These are phyloP conservation scores for bread wheat (Triticum aestivum) DNA, from an alignment of 176 grass and related monocot species.

Conservation along the genomic window IWGSC_CS_RefSeq_v2.1 NC_057806.1:4993057-4993556, in stretches of 20 bases:
- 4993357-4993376: conserved; percentile 21
- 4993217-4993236: conserved; percentile 32
- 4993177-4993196: conserved; percentile 72
- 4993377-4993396: conserved; percentile 14
- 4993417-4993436: conserved; percentile 25
- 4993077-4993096: conserved; percentile 37
- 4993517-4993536: conserved; percentile 55
- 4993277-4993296: conserved; percentile 38
- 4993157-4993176: conserved; percentile 35
- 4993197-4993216: conserved; percentile 15
- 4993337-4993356: conserved; percentile 19
- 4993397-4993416: conserved; percentile 31
- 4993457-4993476: conserved; percentile 35
- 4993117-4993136: conserved; percentile 40
- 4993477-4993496: conserved; percentile 28
- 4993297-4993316: conserved; percentile 33
- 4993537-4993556: not conserved
- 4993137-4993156: not conserved
- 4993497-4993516: conserved; percentile 17
- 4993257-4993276: conserved; percentile 69
- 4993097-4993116: conserved; percentile 13
- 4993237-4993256: conserved; percentile 13
- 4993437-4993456: conserved; percentile 14
- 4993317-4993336: conserved; percentile 33
- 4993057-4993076: not conserved